These are phyloP conservation scores for Rhynchospora pubera DNA, from an alignment of 176 grass and related monocot species.

Conservation along the genomic window DNA sequence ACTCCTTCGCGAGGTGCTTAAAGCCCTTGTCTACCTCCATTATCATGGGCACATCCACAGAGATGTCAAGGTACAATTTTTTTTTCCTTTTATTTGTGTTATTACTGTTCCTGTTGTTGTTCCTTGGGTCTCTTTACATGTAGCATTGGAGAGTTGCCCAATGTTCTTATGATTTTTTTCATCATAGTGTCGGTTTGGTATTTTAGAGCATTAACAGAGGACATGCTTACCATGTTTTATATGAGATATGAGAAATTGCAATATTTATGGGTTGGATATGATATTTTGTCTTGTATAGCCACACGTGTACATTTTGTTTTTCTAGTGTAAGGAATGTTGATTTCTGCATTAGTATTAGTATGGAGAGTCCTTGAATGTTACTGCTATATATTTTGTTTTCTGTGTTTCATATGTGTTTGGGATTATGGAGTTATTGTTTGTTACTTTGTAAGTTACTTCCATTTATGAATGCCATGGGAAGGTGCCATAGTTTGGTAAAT, in stretches of 20 bases:
- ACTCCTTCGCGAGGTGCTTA: conserved; percentile 80
- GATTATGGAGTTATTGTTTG: background rate
- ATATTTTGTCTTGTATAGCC: background rate
- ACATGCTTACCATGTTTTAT: background rate
- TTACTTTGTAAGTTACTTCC: background rate
- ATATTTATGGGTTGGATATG: background rate
- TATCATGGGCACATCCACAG: conserved; percentile 91
- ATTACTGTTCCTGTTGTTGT: background rate
- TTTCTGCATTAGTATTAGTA: background rate
- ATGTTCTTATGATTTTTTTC: background rate
- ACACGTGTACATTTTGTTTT: background rate
- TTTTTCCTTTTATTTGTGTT: background rate
- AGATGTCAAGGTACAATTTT: conserved; percentile 87
- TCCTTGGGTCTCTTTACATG: background rate
- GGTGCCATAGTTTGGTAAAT: background rate
- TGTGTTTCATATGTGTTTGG: background rate
- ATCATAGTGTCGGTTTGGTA: background rate
- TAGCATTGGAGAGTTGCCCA: background rate
- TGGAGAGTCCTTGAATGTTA: background rate
- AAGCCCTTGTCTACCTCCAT: conserved; percentile 95
- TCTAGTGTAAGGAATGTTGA: background rate
- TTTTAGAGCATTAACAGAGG: background rate
- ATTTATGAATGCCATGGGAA: background rate
- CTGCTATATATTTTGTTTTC: background rate
- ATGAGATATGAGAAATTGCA: background rate